These are phyloP conservation scores for Eucalyptus sp. DNA, from an alignment of 345 rosid genomes.

Conservation along the genomic window DNA sequence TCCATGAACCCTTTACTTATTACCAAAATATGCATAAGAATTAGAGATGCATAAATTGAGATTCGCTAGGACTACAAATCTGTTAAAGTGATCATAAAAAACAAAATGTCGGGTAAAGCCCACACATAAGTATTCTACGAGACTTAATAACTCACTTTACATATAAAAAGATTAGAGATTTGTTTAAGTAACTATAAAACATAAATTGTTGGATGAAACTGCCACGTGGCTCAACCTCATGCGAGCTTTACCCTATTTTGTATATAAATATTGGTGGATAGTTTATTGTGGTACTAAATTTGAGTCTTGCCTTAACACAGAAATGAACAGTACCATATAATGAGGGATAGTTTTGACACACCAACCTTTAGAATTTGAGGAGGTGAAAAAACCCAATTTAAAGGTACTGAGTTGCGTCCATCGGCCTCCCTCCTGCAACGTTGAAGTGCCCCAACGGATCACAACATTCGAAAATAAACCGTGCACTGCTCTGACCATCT, in stretches of 20 bases:
- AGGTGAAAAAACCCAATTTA: neutral
- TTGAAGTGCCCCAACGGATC: neutral
- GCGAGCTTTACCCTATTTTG: neutral
- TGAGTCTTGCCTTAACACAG: neutral
- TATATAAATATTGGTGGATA: neutral
- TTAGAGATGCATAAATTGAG: neutral
- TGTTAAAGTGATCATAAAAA: neutral
- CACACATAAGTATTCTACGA: neutral
- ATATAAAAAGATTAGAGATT: neutral
- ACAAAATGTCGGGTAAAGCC: neutral
- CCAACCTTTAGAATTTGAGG: neutral
- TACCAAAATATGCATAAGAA: neutral
- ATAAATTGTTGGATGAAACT: neutral
- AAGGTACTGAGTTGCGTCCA: neutral
- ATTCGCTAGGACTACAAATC: neutral
- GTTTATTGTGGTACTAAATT: neutral
- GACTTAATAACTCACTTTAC: neutral
- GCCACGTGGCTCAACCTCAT: neutral
- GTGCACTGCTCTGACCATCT: neutral
- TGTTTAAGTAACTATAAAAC: neutral
- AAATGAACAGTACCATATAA: neutral
- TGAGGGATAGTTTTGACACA: accelerated
- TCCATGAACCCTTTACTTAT: neutral
- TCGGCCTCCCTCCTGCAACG: neutral
- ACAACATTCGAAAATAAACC: neutral